Conservation (phyloP, 495 filamentous ascomycete species). For the Baudoinia panamericana region DNA sequence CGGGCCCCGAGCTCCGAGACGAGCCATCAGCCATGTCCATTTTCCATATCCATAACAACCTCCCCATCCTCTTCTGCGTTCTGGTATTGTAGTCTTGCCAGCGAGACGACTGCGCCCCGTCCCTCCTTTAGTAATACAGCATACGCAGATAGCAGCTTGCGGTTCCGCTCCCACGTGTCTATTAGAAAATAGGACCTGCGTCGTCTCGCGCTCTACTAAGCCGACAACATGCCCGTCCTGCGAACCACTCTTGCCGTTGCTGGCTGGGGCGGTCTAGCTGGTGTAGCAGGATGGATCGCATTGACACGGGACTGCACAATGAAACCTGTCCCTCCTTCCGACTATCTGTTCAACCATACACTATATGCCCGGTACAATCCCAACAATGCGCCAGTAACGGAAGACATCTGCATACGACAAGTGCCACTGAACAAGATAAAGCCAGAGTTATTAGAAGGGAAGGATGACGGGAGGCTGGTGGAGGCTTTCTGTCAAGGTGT, state of each 20-base stretch:
- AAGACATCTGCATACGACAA: constrained; percentile 49
- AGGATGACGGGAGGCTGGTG: constrained; percentile 46
- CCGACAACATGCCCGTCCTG: constrained; percentile 19
- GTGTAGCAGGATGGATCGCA: constrained; percentile 33
- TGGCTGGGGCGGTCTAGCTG: constrained; percentile 25
- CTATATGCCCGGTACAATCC: constrained; percentile 48
- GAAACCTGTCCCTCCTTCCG: constrained; percentile 39
- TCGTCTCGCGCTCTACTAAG: too few species aligned
- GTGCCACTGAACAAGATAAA: constrained; percentile 51
- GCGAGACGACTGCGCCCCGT: too few species aligned
- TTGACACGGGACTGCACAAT: constrained; percentile 36
- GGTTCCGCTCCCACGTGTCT: too few species aligned
- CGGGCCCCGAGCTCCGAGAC: too few species aligned
- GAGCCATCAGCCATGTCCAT: too few species aligned
- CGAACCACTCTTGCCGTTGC: constrained; percentile 18
- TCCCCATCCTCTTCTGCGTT: too few species aligned
- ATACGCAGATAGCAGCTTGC: too few species aligned
- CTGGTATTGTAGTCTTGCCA: too few species aligned
- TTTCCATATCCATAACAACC: too few species aligned
- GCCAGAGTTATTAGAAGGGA: constrained; percentile 48
- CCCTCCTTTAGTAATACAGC: too few species aligned
- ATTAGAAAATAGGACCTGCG: too few species aligned
- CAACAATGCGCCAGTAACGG: constrained; percentile 43
- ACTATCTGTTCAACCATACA: constrained; percentile 48
- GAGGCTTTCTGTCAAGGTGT: constrained; percentile 53